Percentiles rank a stretch among this genome's conserved stretches.
phyloP scores from a whole-genome alignment of 148 eudicot species.

The Agrostemma githago region DNA sequence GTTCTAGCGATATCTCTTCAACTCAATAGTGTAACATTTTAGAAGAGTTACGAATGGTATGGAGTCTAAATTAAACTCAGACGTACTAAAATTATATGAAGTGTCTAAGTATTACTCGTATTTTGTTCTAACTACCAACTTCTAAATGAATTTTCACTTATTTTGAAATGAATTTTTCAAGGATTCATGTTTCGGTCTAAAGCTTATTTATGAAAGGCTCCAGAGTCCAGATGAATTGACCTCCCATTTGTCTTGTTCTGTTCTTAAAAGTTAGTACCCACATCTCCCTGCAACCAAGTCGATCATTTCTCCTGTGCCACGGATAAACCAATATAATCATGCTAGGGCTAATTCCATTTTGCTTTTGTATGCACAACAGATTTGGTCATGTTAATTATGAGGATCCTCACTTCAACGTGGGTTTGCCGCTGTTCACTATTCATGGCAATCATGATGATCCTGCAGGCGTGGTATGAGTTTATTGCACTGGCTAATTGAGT shows the following conservation, averaged over 20 bases:
- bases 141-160: background rate
- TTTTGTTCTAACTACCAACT: constrained; percentile 3
- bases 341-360: background rate
- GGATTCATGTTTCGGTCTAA: background rate
- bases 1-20: background rate
- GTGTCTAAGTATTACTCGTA: too few species aligned
- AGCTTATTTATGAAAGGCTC: background rate
- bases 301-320: background rate
- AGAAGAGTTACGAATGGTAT: background rate
- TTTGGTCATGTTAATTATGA: constrained; percentile 99
- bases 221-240: background rate
- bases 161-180: background rate
- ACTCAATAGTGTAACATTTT: background rate
- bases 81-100: background rate
- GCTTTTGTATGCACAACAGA: constrained; percentile 33
- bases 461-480: constrained; percentile 91
- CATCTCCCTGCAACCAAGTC: background rate
- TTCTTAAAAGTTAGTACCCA: background rate
- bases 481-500: background rate
- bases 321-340: background rate
- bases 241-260: background rate
- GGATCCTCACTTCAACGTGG: constrained; percentile 98
- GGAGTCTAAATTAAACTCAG: constrained; percentile 1
- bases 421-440: constrained; percentile 97
- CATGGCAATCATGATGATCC: constrained; percentile 99